Base-by-base conservation (phyloP, 2,329 filamentous ascomycete species). In the Drechslerella stenobrocha region DNA sequence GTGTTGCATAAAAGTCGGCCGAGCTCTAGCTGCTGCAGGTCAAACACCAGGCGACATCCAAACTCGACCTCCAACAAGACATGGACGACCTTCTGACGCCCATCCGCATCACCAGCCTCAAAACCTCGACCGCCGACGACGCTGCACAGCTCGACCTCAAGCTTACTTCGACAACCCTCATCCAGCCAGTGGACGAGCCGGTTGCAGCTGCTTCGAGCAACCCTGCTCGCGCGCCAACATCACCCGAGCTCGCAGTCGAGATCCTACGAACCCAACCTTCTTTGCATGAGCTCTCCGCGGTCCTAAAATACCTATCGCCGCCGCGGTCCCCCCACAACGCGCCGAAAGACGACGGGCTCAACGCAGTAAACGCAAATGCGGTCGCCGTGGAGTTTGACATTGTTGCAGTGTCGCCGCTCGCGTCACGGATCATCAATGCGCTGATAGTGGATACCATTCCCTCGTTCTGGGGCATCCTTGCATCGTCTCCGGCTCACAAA, bases 391-490 rank as follows among this genome's bases (percentile, higher is more conserved):
- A 32, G 26, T 70, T 70, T 44, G 51, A 67, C 24, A 52, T 60
- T 18, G 40, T 50, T 5, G 53, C 50, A 5, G 52, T 60, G 46
- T 67, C 63, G 9, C 55, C 63, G 1, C 45, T 67, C 15, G 45
- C 55, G 13, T 73, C 71, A 6, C 88, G 90, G 72, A 83, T 96
- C 28, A 80, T 92, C 52, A 86, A 90, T 73, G 78, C 83, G 2
- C 78, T 98, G 32, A 84, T 95, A 63, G 85, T 82, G 13, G 83
- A 85, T 28, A 90, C 88, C 23, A 79, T 90, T 5, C 88, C 89
- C 1, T 88, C 91, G 74, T 95, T 92, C 76, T 97, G 93, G 92
- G 74, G 80, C 2, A 73, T 84, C 6, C 74, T 92, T 13, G 77
- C 79, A 34, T 64, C 72, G 35, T 40, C 50, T 11, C 50, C 55